A percentile compares a stretch with the other conserved stretches of the same genome.
Evolutionary conservation across 345 rosid genomes (phyloP).

Genomic region (Eutrema japonicum): DNA sequence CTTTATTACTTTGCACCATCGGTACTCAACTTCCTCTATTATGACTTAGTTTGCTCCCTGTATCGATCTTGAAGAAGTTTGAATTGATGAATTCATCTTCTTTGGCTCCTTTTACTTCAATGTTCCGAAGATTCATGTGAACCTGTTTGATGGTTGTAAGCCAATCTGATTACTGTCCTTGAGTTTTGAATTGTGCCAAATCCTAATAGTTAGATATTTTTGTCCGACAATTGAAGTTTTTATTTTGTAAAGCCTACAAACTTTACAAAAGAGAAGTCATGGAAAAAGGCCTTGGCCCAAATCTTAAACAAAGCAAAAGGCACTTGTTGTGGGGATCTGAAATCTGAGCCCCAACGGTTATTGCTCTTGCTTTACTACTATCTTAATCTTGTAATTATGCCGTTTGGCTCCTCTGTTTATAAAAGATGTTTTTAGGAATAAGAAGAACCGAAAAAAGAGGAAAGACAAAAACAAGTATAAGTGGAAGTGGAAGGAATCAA

Average conservation of each 20-base stretch:
- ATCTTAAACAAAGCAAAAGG: slow-evolving; percentile 16
- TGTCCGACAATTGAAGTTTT: background rate
- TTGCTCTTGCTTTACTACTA: slow-evolving; percentile 17
- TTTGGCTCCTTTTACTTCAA: background rate
- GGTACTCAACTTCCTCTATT: slow-evolving; percentile 19
- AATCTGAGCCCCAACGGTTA: slow-evolving; percentile 40
- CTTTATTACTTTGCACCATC: slow-evolving; percentile 14
- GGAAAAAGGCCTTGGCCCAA: slow-evolving; percentile 13
- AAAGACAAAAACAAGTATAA: background rate
- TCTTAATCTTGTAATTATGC: background rate
- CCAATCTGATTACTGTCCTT: background rate
- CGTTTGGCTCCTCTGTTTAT: slow-evolving; percentile 31
- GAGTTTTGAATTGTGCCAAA: background rate
- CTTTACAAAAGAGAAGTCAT: slow-evolving; percentile 13
- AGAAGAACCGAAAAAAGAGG: background rate
- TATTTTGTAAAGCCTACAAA: background rate
- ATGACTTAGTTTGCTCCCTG: slow-evolving; percentile 12
- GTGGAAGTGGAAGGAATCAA: slow-evolving; percentile 39
- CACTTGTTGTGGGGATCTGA: slow-evolving; percentile 2
- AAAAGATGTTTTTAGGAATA: slow-evolving; percentile 5
- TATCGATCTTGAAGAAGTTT: slow-evolving; percentile 13
- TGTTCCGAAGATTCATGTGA: background rate
- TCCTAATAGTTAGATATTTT: background rate
- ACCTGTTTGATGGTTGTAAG: background rate
- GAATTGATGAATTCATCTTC: slow-evolving; percentile 2